These are phyloP conservation scores for Polyporus tsugae DNA, from an alignment of 1,284 basidiomycete genomes.

Conservation along the genomic window DNA sequence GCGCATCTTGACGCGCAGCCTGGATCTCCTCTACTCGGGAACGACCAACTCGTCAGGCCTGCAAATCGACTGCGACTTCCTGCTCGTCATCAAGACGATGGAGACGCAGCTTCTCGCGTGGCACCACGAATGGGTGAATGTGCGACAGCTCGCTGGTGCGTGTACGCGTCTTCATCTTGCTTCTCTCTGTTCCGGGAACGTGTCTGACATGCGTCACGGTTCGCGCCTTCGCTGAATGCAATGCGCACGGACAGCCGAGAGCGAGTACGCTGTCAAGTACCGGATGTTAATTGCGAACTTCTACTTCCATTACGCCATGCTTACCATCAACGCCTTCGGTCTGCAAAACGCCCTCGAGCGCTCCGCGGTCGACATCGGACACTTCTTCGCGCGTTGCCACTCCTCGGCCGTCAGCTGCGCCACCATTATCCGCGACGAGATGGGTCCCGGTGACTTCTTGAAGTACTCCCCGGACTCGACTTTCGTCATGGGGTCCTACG, in stretches of 20 bases:
- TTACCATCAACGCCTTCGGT: conserved; percentile 94
- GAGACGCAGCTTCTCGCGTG: conserved; percentile 82
- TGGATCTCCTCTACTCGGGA: conserved; percentile 91
- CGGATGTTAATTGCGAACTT: conserved; percentile 68
- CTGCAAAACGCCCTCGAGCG: conserved; percentile 92
- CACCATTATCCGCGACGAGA: conserved; percentile 75
- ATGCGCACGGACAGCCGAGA: conserved; percentile 27
- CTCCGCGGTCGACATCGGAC: conserved; percentile 76
- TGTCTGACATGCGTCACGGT: conserved; percentile 17
- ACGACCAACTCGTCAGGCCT: conserved; percentile 86
- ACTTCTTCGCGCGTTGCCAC: conserved; percentile 89
- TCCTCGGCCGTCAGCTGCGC: conserved; percentile 78
- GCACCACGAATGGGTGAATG: conserved; percentile 66
- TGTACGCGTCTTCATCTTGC: neutral
- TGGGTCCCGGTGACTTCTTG: conserved; percentile 80
- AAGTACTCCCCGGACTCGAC: conserved; percentile 91
- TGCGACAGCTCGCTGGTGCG: conserved; percentile 33
- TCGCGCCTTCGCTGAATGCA: conserved; percentile 10
- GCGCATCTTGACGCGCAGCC: conserved; percentile 86
- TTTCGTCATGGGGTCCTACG: conserved; percentile 91
- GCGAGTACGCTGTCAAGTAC: conserved; percentile 51
- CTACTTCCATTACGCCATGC: conserved; percentile 85
- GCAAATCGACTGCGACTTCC: conserved; percentile 88
- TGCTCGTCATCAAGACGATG: conserved; percentile 84
- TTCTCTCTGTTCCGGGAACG: conserved; percentile 2